Base-by-base conservation (phyloP, 306 rosid species). In the Quercus bicolor region DNA sequence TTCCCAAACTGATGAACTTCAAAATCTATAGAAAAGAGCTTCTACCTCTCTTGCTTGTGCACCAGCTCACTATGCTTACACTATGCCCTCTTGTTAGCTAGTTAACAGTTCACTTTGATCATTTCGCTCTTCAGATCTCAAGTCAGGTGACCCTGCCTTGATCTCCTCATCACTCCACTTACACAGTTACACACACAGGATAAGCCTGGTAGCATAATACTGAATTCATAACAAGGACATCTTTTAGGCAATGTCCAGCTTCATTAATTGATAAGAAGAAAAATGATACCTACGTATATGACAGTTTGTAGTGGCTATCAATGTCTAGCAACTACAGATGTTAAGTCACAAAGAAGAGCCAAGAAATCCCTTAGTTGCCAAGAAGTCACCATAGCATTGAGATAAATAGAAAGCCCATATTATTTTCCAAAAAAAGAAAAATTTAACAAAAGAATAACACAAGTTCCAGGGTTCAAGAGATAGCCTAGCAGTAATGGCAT, bases 221-320 rank as follows among this genome's bases (percentile, higher is more conserved):
- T 19, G 51, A 33, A 66, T 10, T 66, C 52, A 33, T 18, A 66
- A 1, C 21, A 31, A 34, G 26, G 26, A 34, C 72, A 66, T 40
- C 55, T 59, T 56, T 6, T 19, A 60, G 15, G 51, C 4, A n/a
- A 21, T 31, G 7, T 26, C 26, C 55, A 72, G 56, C 26, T n/a
- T 62, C 43, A 72, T 79, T 71, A 60, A 61, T 45, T 54, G 8
- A 29, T 70, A 56, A 55, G 31, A n/a, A 70, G 70, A 6, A 68
- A 68, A 33, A 34, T 3, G 19, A 21, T 12, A 48, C n/a, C 15
- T 26, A 15, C 3, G 18, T 13, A 53, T 13, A 31, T 52, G 43
- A 53, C 45, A 68, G 51, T 53, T 33, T 33, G 28, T 21, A 54
- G 23, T 21, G 13, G 12, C 1, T 20, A 55, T 68, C 53, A 20